Evolutionary conservation across 2,329 filamentous ascomycete genomes (phyloP).

Genomic region (Alternaria alternata): DNA sequence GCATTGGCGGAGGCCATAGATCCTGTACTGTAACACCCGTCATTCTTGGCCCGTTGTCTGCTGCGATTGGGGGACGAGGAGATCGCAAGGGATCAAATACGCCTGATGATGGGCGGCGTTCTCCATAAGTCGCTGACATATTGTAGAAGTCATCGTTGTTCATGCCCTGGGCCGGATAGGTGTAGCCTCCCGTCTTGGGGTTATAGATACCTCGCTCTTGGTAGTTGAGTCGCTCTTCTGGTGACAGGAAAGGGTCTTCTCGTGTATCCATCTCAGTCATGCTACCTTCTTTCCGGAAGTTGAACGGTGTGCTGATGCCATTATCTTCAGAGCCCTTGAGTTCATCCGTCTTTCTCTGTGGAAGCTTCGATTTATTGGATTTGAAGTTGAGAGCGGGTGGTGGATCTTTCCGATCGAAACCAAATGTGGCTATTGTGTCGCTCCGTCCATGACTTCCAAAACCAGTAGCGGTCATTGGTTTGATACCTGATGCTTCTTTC

Average conservation of each 20-base stretch:
- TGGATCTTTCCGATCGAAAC: conserved; percentile 21
- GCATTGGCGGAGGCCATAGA: conserved; percentile 22
- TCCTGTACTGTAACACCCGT: conserved; percentile 20
- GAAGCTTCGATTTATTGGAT: conserved; percentile 5
- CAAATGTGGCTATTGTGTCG: conserved; percentile 31
- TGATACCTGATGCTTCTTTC: conserved; percentile 8
- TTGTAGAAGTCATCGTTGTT: conserved; percentile 2
- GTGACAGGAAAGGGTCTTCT: background rate
- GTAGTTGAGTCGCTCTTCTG: conserved; percentile 15
- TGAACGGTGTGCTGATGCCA: conserved; percentile 31
- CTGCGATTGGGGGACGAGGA: conserved; percentile 5
- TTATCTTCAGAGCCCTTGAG: conserved; percentile 31
- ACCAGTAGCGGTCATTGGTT: background rate
- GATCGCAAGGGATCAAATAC: conserved; percentile 14
- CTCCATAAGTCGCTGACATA: background rate
- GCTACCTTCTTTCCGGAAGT: conserved; percentile 33
- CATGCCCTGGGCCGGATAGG: background rate
- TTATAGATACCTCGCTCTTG: conserved; percentile 20
- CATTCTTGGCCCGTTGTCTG: conserved; percentile 13
- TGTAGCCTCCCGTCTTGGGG: conserved; percentile 7
- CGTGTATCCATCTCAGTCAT: background rate
- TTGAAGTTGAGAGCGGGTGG: conserved; percentile 13
- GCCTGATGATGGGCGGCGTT: conserved; percentile 21
- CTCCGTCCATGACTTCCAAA: conserved; percentile 4
- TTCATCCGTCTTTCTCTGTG: conserved; percentile 23